Base-by-base conservation (phyloP, 306 rosid species). In the Castanospermum australe region DNA sequence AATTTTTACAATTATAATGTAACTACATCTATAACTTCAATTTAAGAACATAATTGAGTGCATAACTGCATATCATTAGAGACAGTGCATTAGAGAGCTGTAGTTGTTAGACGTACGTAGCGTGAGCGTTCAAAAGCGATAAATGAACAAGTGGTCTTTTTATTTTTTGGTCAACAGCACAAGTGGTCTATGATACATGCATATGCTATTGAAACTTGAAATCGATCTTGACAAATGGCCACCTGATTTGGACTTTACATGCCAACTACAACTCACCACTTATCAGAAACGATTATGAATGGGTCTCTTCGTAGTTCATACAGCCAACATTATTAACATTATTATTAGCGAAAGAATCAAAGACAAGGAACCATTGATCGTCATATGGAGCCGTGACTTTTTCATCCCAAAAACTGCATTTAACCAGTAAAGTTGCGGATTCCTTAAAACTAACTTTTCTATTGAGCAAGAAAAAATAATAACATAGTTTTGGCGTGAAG, bases 221-320 rank as follows among this genome's bases (percentile, higher is more conserved):
- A 7, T 55, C n/a, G 50, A 67, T 67, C 25, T 41, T 78, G 38
- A 55, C 76, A 55, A 67, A 13, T 42, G 76, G 76, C 35, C 76
- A 68, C 47, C 57, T 78, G 68, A 42, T 56, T 35, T 32, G 21
- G 35, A 47, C 68, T 44, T 78, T 70, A 56, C 51, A 47, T 18
- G 9, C 18, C 48, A 67, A 39, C 25, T 8, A 32, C 47, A 18
- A 44, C 35, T 45, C 44, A n/a, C 25, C 14, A 35, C 9, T 44
- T 28, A 25, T 4, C 73, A 13, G 15, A 42, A 44, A 22, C 39
- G 12, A 36, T 8, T 18, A 38, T 20, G 38, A 64, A 17, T 33
- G 14, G 20, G 13, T 41, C n/a, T n/a, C n/a, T n/a, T n/a, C n/a
- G n/a, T n/a, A 52, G 33, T 66, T 47, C 24, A 25, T 13, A 21